Evolutionary conservation across 768 basidiomycete genomes (phyloP).

Genomic region (Leccinellum luteum): DNA sequence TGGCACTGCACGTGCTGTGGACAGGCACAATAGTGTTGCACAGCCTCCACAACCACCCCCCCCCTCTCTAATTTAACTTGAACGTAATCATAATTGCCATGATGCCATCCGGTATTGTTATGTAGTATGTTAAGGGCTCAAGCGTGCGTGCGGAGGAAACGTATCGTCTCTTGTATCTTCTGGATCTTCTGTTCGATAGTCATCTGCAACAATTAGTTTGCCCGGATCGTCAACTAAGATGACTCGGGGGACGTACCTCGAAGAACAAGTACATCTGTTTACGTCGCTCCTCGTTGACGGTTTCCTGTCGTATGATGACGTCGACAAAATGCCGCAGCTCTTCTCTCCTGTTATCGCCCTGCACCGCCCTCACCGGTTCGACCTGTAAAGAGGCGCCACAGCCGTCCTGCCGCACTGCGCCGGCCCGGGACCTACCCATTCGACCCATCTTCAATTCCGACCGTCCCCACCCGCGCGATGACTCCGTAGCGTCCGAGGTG

Average conservation of each 20-base stretch:
- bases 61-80: too few species aligned
- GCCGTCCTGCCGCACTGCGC: conserved; percentile 1
- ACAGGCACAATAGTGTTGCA: not conserved
- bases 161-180: conserved; percentile 50
- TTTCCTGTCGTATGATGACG: conserved; percentile 39
- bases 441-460: not conserved
- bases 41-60: not conserved
- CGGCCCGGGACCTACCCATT: not conserved
- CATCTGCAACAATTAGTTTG: conserved; percentile 41
- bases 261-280: conserved; percentile 50
- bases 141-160: conserved; percentile 32
- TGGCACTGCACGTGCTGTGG: conserved; percentile 15
- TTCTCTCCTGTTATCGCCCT: conserved; percentile 1
- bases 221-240: not conserved
- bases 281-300: conserved; percentile 38
- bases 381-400: not conserved
- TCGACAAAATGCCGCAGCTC: conserved; percentile 44
- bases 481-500: conserved; percentile 22
- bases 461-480: conserved; percentile 19
- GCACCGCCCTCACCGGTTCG: not conserved
- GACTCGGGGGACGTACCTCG: conserved; percentile 35
- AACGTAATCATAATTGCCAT: not conserved
- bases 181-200: conserved; percentile 51
- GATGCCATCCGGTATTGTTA: conserved; percentile 4
- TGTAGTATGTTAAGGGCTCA: not conserved